phyloP scores from a whole-genome alignment of 2,329 filamentous ascomycete genomes.

The Grosmannia clavigera region DNA sequence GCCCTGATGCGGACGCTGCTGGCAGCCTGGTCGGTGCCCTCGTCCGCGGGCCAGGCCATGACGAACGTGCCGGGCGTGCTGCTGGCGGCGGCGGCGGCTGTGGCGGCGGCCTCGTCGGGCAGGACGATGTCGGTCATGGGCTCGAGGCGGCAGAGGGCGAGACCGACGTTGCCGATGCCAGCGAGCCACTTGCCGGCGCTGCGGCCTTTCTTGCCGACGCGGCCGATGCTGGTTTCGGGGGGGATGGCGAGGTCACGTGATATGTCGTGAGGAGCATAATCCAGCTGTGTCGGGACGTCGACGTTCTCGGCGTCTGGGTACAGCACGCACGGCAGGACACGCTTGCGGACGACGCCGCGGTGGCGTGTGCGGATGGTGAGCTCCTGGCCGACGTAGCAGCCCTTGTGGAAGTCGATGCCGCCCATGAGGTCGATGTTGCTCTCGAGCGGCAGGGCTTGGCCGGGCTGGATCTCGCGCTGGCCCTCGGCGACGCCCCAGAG shows the following conservation, averaged over 20 bases:
- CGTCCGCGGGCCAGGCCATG: slow-evolving; percentile 19
- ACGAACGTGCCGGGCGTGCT: slow-evolving; percentile 50
- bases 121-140: slow-evolving; percentile 75
- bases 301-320: slow-evolving; percentile 35
- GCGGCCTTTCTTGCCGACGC: slow-evolving; percentile 46
- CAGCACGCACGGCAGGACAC: slow-evolving; percentile 68
- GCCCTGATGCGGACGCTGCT: slow-evolving; percentile 54
- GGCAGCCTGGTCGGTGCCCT: slow-evolving; percentile 22
- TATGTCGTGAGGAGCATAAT: slow-evolving; percentile 11
- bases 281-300: neutral
- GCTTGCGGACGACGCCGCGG: slow-evolving; percentile 83
- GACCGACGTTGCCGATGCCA: slow-evolving; percentile 67
- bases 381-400: slow-evolving; percentile 95
- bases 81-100: slow-evolving; percentile 48
- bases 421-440: slow-evolving; percentile 77
- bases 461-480: slow-evolving; percentile 60
- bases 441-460: slow-evolving; percentile 70
- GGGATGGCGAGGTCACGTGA: slow-evolving; percentile 22
- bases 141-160: slow-evolving; percentile 78
- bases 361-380: slow-evolving; percentile 92
- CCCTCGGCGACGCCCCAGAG: slow-evolving; percentile 76
- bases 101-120: slow-evolving; percentile 50
- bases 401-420: slow-evolving; percentile 86
- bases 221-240: slow-evolving; percentile 34
- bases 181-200: slow-evolving; percentile 70